Evolutionary conservation across 768 basidiomycete genomes (phyloP).

Genomic region (Lactarius pseudohatsudake): DNA sequence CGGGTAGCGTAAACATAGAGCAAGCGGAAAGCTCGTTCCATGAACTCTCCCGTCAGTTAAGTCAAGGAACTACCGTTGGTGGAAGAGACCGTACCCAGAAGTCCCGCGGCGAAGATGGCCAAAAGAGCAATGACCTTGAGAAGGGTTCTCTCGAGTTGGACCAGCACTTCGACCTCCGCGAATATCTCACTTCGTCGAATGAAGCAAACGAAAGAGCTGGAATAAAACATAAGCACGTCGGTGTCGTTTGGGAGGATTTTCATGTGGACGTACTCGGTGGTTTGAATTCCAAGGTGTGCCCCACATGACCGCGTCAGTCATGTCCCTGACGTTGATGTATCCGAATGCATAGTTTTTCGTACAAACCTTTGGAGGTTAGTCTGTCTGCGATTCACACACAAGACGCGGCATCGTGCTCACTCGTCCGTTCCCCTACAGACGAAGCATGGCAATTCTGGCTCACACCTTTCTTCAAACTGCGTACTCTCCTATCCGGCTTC

Average conservation of each 20-base stretch:
- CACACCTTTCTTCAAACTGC: constrained; percentile 17
- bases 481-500: background rate
- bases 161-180: constrained; percentile 60
- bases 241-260: constrained; percentile 71
- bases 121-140: constrained; percentile 38
- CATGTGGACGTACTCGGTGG: constrained; percentile 64
- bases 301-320: background rate
- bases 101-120: background rate
- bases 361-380: constrained; percentile 59
- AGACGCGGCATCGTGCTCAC: background rate
- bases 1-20: constrained; percentile 17
- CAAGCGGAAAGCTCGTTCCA: constrained; percentile 21
- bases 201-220: constrained; percentile 66
- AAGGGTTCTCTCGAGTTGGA: constrained; percentile 45
- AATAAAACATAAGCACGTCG: constrained; percentile 76
- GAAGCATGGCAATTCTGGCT: constrained; percentile 31
- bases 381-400: background rate
- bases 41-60: constrained; percentile 26
- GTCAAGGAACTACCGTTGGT: constrained; percentile 17
- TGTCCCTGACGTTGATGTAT: constrained; percentile 3
- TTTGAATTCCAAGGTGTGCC: constrained; percentile 53
- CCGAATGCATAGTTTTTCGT: constrained; percentile 49
- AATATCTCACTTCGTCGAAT: constrained; percentile 68
- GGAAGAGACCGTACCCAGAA: background rate
- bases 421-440: constrained; percentile 3